Evolutionary conservation across 2,329 filamentous ascomycete species (phyloP), one percentile per base, ranked within the genome.

Genomic region (Ceratocystis smalleyi): DNA sequence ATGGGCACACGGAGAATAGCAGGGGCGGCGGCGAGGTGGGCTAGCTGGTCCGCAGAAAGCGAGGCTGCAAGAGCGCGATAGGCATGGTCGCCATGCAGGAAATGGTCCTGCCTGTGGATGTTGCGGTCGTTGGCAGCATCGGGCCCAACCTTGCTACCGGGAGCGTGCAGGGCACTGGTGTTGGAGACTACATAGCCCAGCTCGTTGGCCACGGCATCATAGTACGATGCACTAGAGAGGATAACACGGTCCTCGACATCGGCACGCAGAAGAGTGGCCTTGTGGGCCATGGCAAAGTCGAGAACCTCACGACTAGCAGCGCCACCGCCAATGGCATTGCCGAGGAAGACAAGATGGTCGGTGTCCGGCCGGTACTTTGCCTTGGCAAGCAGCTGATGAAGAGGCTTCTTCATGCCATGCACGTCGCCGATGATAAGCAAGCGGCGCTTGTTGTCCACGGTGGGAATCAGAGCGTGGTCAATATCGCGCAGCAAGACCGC

Each of bases 191-290:
- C 22, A 43, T 59, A 22, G 51, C 51, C 51, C 6, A 30, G 51
- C 51, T 55, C 24, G 15, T 35, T 59, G 1, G 84, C 80, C 6
- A 86, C 79, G n/a, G 97, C 59, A 32, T 63, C 45, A 30, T 43
- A 30, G 40, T 64, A 66, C 5, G 62, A 59, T 17, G 62, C 49
- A 40, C 45, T 57, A 1, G 84, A 80, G 7, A 86, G 79, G n/a
- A 97, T 79, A 22, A 96, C 79, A 24, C 85, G 81, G 72, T 97
- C 91, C 72, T 99, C 94, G 75, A 96, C 89, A 74, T 96, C 96
- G 19, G 94, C 94, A 61, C 92, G 85, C 7, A 97, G 90, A 67
- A 84, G 89, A 35, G 86, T 89, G 24, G 92, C 91, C 61, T 83
- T 82, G 45, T 92, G 75, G 15, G 81, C 75, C 72, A 90, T 87